These are phyloP conservation scores for Panaeolus papilionaceus DNA, from an alignment of 768 basidiomycete genomes.

Conservation along the genomic window DNA sequence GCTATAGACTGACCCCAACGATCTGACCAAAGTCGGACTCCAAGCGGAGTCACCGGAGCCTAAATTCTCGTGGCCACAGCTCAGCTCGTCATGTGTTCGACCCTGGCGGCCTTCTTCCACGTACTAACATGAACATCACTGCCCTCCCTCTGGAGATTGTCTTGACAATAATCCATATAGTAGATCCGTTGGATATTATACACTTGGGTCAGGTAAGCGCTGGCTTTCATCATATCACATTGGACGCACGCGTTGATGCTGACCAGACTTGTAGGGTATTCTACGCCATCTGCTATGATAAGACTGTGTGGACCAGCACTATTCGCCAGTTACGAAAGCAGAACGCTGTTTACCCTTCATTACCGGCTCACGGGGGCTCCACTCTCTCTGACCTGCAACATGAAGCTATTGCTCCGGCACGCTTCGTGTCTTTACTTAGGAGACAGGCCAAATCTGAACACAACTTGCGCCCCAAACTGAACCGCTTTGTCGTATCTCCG, in stretches of 20 bases:
- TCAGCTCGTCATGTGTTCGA: no score
- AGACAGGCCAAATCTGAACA: background rate
- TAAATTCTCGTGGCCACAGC: no score
- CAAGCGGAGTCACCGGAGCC: no score
- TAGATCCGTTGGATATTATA: slow-evolving; percentile 1
- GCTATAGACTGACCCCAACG: no score
- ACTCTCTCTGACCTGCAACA: background rate
- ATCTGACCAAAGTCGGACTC: no score
- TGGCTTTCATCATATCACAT: background rate
- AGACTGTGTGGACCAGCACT: background rate
- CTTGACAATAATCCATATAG: background rate
- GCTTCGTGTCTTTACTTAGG: background rate
- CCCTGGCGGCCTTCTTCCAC: background rate
- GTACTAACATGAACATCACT: background rate
- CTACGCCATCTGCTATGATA: background rate
- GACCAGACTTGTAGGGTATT: background rate
- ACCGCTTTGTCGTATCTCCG: background rate
- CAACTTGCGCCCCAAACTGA: background rate
- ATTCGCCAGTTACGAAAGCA: background rate
- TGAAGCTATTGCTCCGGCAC: background rate
- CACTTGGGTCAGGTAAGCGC: background rate
- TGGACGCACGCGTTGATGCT: background rate
- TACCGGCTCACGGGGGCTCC: no score
- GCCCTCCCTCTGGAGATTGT: background rate
- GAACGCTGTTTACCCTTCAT: background rate